Evolutionary conservation across 179 eudicot species (phyloP).

Genomic region (Corrigiola litoralis): DNA sequence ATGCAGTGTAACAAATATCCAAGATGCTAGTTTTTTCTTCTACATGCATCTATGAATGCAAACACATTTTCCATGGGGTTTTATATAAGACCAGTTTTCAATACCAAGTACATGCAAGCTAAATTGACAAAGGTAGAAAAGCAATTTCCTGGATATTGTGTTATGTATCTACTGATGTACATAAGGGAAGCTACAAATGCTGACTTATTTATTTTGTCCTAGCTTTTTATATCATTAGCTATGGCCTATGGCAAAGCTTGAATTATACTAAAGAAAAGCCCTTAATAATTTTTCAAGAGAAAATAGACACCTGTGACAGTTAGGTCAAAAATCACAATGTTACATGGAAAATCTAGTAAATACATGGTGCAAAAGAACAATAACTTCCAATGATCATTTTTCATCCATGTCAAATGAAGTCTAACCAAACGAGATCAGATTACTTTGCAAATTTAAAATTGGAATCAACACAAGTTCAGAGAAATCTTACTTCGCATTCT

Average conservation of each 20-base stretch:
- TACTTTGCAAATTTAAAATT: no score
- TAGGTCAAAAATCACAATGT: no score
- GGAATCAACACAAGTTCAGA: background rate
- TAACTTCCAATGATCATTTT: background rate
- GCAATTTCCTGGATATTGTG: no score
- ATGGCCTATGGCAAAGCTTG: no score
- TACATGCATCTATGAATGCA: background rate
- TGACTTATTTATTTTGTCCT: no score
- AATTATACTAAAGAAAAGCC: background rate
- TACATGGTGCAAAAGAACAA: background rate
- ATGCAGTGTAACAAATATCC: background rate
- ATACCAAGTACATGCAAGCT: background rate
- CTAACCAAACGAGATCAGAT: background rate
- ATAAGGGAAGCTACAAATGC: no score
- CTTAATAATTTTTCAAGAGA: background rate
- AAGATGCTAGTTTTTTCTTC: background rate
- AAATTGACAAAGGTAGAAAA: background rate
- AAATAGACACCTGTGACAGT: no score
- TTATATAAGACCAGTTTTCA: background rate
- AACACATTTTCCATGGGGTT: background rate
- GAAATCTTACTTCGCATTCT: slow-evolving; percentile 76
- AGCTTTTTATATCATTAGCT: background rate
- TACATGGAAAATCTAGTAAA: no score
- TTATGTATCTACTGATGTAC: no score
- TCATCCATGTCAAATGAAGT: background rate